A percentile compares a stretch with the other conserved stretches of the same genome.
These are phyloP conservation scores for Platismatia glauca DNA, from an alignment of 495 filamentous ascomycete genomes.

Conservation along the genomic window DNA sequence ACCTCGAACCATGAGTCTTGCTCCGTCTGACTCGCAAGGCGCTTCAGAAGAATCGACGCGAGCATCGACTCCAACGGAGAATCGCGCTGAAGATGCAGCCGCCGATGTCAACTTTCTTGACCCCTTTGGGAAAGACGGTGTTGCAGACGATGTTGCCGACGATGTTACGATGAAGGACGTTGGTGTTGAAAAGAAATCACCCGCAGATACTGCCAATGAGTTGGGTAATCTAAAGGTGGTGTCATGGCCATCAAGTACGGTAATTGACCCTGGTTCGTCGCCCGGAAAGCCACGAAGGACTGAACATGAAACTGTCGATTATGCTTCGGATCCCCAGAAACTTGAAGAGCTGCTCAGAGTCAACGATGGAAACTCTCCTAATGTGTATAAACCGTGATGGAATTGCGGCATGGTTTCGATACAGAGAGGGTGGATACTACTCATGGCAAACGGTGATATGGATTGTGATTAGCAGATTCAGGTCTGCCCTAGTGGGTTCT, in stretches of 20 bases:
- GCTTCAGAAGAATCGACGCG: neutral
- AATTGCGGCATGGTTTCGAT: neutral
- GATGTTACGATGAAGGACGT: constrained; percentile 12
- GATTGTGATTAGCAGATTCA: neutral
- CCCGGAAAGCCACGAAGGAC: neutral
- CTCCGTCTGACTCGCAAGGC: neutral
- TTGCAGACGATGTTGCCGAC: neutral
- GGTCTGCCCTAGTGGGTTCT: neutral
- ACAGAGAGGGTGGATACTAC: neutral
- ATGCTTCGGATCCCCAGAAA: neutral
- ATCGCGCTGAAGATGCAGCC: neutral
- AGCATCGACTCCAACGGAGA: constrained; percentile 4
- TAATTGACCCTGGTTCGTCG: neutral
- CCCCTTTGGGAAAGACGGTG: neutral
- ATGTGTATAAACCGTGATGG: neutral
- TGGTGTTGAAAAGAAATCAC: neutral
- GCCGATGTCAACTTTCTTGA: too few species aligned
- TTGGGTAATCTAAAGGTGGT: neutral
- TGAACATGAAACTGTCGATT: neutral
- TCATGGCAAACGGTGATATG: neutral
- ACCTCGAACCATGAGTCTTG: neutral
- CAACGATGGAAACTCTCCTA: neutral
- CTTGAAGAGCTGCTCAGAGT: neutral
- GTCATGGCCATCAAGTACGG: neutral
- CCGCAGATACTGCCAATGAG: neutral